phyloP scores from a whole-genome alignment of 257 asterid genomes.

The Fraxinus anomala region DNA sequence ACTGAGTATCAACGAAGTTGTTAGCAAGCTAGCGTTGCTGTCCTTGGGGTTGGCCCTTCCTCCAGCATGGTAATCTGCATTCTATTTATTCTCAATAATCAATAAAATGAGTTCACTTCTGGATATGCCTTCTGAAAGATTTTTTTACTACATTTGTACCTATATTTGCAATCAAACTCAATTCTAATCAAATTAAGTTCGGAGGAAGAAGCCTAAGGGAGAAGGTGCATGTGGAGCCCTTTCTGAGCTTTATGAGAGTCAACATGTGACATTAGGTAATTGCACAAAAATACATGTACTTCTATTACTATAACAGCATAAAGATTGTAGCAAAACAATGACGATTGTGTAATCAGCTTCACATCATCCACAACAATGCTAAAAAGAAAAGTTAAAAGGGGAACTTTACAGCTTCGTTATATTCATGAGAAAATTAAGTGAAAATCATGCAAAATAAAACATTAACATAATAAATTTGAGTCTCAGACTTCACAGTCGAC shows the following conservation, averaged over 20 bases:
- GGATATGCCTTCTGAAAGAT: neutral
- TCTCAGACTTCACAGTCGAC: conserved; percentile 5
- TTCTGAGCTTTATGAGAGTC: neutral
- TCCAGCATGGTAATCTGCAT: neutral
- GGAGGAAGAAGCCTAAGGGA: neutral
- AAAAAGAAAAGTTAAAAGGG: neutral
- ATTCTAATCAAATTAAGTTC: neutral
- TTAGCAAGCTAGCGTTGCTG: neutral
- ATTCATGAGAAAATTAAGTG: neutral
- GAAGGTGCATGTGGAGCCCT: neutral
- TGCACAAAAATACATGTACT: neutral
- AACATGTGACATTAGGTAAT: neutral
- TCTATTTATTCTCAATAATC: neutral
- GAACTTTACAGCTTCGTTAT: neutral
- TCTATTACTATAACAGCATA: neutral
- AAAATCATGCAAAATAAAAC: neutral
- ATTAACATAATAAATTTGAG: neutral
- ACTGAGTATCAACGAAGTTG: neutral
- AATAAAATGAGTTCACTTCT: neutral
- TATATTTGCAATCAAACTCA: neutral
- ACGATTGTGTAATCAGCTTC: neutral
- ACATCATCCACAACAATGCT: neutral
- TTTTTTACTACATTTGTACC: neutral
- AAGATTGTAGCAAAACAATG: neutral
- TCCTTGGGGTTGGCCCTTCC: neutral